Evolutionary conservation across 2,329 filamentous ascomycete genomes (phyloP), one percentile per base, ranked within the genome.

Genomic region (Epichloe gansuensis): DNA sequence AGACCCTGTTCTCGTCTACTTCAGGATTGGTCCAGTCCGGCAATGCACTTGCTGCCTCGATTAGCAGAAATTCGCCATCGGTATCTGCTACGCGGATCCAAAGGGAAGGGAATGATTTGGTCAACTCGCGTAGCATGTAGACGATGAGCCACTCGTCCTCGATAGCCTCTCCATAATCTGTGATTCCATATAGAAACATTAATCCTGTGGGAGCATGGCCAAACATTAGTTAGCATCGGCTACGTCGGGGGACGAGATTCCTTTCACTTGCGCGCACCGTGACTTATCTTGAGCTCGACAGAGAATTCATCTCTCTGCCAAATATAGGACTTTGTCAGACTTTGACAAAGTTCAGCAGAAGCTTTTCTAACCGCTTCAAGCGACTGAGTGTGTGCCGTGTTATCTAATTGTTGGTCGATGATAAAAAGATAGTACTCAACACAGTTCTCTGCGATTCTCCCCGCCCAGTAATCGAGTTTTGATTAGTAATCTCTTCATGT

Each of bases 141-240:
- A 97, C 91, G 55, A 97, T 84, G 5, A 97, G 78, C 94, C 93
- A 98, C 72, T 98, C 94, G 61, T 98, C 93, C 63, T 95, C 91
- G 4, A 97, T 83, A 0, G 90, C 93, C 68, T 98, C 94, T 8
- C 91, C 91, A 62, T 90, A 97, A 65, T 91, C 87, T 1, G 89
- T 93, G 50, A 76, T 74, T 21, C 91, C 91, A 57, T 81, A 78
- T 5, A 98, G 76, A 57, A 83, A 82, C n/a, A 74, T 63, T 8
- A 81, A 63, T 13, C 54, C 49, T 55, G 23, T 28, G 3, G 42
- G 6, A 42, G 6, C 9, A 44, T 15, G 38, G 15, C 21, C 25
- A 12, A 42, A 31, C 5, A 6, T 21, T 6, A 48, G 52, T 52
- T 35, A 52, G 45, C 46, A 34, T 9, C 15, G n/a, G 7, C 21